Conservation (phyloP, 2,329 filamentous ascomycete genomes). For the Fusarium duplospermum region DNA sequence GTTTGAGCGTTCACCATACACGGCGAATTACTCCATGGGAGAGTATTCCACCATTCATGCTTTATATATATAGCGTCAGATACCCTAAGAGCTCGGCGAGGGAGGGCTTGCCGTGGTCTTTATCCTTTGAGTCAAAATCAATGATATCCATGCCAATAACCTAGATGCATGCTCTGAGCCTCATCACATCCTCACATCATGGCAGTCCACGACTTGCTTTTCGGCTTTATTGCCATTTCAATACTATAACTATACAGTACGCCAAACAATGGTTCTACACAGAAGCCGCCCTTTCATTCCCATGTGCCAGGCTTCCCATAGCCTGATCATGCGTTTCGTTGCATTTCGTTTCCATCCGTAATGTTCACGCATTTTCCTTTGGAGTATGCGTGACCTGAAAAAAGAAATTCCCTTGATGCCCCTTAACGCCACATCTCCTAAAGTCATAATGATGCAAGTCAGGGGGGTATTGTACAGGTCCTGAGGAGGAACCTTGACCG, state of each 20-base stretch:
- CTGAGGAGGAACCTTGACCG: background rate
- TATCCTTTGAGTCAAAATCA: background rate
- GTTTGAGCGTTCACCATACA: background rate
- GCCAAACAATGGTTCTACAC: slow-evolving; percentile 23
- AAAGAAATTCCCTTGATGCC: background rate
- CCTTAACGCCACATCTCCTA: slow-evolving; percentile 31
- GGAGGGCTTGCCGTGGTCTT: background rate
- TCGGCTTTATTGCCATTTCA: background rate
- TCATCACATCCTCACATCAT: background rate
- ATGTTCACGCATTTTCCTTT: background rate
- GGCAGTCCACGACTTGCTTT: background rate
- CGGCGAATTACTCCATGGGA: background rate
- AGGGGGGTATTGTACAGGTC: slow-evolving; percentile 18
- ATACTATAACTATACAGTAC: slow-evolving; percentile 4
- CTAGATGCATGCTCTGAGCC: background rate
- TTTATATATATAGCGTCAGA: background rate
- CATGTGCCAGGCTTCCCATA: slow-evolving; percentile 1
- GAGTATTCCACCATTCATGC: background rate
- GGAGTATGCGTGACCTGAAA: slow-evolving; percentile 6
- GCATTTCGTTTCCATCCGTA: slow-evolving; percentile 8
- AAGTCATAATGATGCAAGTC: slow-evolving; percentile 7
- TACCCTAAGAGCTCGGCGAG: background rate
- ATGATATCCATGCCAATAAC: too few species aligned
- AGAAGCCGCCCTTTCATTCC: slow-evolving; percentile 10
- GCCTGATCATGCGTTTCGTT: slow-evolving; percentile 12